phyloP scores from a whole-genome alignment of 2,329 filamentous ascomycete species.

The Fusarium succisae region DNA sequence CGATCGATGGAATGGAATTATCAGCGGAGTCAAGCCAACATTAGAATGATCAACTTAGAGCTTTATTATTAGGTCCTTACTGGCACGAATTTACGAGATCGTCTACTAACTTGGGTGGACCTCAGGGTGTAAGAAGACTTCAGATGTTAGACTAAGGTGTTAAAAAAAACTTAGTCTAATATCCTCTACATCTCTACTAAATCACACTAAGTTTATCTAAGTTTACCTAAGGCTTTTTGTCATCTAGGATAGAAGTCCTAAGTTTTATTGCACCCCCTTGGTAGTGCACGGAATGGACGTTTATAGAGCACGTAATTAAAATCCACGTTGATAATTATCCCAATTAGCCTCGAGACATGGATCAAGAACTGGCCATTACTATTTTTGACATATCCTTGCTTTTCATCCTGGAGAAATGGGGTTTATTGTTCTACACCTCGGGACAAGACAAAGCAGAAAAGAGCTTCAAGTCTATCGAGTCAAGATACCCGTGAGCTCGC shows the following conservation, averaged over 20 bases:
- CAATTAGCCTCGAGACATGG: conserved; percentile 2
- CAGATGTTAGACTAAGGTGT: too few species aligned
- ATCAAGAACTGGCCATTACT: conserved; percentile 8
- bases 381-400: conserved; percentile 12
- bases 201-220: too few species aligned
- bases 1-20: conserved; percentile 26
- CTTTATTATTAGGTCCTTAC: conserved; percentile 2
- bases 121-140: too few species aligned
- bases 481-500: neutral
- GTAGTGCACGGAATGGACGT: conserved; percentile 7
- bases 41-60: neutral
- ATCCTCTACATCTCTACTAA: too few species aligned
- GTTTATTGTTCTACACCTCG: neutral
- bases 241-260: too few species aligned
- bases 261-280: too few species aligned
- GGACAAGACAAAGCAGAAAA: neutral
- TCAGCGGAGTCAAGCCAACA: conserved; percentile 19
- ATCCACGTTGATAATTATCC: neutral
- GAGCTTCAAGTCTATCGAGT: neutral
- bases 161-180: too few species aligned
- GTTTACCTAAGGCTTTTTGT: too few species aligned
- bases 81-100: conserved; percentile 25
- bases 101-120: neutral
- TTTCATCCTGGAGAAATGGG: neutral
- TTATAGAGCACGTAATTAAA: conserved; percentile 1